These are phyloP conservation scores for Leccinellum luteum DNA, from an alignment of 768 basidiomycete genomes.

Conservation along the genomic window DNA sequence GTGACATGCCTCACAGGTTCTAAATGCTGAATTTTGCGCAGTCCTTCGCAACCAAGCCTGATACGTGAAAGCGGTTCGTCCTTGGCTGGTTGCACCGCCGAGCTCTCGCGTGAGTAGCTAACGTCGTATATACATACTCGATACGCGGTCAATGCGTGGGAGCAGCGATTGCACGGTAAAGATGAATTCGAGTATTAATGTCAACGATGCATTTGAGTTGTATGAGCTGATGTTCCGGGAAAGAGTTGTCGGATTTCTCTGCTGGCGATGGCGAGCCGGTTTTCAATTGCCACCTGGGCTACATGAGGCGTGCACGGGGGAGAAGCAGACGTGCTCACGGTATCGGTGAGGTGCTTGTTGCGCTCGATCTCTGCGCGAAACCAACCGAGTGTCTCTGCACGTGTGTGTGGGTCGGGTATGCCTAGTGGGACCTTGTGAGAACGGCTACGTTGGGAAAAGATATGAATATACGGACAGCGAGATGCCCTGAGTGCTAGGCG, in stretches of 20 bases:
- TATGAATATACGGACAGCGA: constrained; percentile 43
- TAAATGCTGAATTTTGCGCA: constrained; percentile 39
- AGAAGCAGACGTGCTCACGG: constrained; percentile 37
- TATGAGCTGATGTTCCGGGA: constrained; percentile 16
- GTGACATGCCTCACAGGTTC: constrained; percentile 10
- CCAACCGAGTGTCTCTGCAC: constrained; percentile 69
- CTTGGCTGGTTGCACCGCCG: no score
- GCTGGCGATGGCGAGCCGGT: constrained; percentile 50
- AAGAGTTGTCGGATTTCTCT: constrained; percentile 64
- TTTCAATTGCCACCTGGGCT: constrained; percentile 56
- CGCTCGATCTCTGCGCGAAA: constrained; percentile 71
- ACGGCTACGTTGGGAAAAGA: background rate
- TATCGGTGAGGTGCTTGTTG: constrained; percentile 54
- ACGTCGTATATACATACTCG: background rate
- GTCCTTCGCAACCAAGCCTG: constrained; percentile 77
- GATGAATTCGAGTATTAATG: background rate
- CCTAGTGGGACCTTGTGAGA: constrained; percentile 40
- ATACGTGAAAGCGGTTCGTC: background rate
- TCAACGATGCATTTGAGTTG: background rate
- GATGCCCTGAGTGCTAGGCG: constrained; percentile 68
- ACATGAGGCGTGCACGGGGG: constrained; percentile 10
- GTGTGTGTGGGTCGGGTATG: constrained; percentile 58
- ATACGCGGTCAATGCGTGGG: background rate
- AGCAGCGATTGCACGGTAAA: background rate
- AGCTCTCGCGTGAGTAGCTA: no score